These are phyloP conservation scores for Acacia acuminata DNA, from an alignment of 306 rosid genomes.

Conservation along the genomic window DNA sequence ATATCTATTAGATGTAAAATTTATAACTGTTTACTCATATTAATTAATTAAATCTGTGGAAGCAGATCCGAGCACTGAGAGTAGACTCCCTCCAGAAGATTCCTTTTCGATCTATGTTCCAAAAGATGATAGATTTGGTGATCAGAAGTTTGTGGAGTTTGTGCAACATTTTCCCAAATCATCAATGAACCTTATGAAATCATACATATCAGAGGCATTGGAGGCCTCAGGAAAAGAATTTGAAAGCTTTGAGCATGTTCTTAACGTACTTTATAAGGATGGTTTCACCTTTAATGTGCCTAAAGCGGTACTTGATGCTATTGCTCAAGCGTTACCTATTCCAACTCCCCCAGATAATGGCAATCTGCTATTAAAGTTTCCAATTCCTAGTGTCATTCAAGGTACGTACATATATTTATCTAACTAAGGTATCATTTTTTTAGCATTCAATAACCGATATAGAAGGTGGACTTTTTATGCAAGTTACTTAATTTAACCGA, in stretches of 20 bases:
- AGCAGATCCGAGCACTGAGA: constrained; percentile 54
- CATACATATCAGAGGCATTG: background rate
- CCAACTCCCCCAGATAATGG: constrained; percentile 58
- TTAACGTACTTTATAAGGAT: constrained; percentile 52
- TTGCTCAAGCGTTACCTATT: constrained; percentile 36
- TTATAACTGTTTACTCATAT: background rate
- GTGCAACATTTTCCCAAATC: constrained; percentile 53
- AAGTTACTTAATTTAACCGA: background rate
- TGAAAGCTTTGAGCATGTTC: constrained; percentile 56
- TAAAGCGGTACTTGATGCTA: constrained; percentile 17
- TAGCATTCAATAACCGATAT: too few species aligned
- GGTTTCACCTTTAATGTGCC: constrained; percentile 51
- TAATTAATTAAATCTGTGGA: background rate
- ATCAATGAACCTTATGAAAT: constrained; percentile 35
- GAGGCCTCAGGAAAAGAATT: constrained; percentile 41
- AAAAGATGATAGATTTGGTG: constrained; percentile 72
- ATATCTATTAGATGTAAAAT: too few species aligned
- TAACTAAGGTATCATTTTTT: too few species aligned
- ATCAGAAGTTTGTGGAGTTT: constrained; percentile 65
- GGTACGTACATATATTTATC: background rate
- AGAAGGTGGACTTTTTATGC: background rate
- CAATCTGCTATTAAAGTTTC: constrained; percentile 13
- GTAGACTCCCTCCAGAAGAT: background rate
- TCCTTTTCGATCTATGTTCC: constrained; percentile 49
- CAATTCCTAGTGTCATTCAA: background rate